Evolutionary conservation across 306 rosid species (phyloP), one percentile per base, ranked within the genome.

Genomic region (Hippophae tibetana): DNA sequence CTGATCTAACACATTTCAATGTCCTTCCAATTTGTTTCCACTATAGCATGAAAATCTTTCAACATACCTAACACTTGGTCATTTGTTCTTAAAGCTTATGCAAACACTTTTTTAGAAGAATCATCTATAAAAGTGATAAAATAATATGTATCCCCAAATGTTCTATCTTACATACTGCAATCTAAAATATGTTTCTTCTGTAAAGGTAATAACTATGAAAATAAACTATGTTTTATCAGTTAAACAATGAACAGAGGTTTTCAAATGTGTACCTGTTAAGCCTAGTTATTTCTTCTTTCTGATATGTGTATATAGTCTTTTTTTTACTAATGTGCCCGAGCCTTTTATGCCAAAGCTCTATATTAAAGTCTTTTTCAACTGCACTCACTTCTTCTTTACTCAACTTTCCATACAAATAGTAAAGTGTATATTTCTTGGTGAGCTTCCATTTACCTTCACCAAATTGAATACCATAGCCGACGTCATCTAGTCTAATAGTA

Each of bases 271-370:
- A 46, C 43, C 5, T 55, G 1, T 18, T 23, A 47, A 6, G 5
- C n/a, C 10, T 0, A 13, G 6, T 1, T 56, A 2, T 10, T 43
- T 9, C 23, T 57, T 1, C 40, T 54, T 64, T 12, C 14, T 8
- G 2, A 12, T 9, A 13, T 43, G 51, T 9, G 46, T 57, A 1
- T 27, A 3, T 6, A 71, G 44, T 5, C 65, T 12, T 14, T 57
- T 71, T 11, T 71, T 5, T 18, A 11, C 47, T 63, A 1, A 63
- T 49, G 9, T 63, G 64, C 1, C 55, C 14, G 11, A 57, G 54
- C 10, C 38, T 0, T 10, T 18, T 56, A 9, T 69, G 67, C 55
- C 66, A 68, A 11, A 66, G 11, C 44, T 61, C 27, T 13, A 18
- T 26, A 9, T 7, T 62, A 8, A 45, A 13, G 7, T 48, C 45